A percentile compares a stretch with the other conserved stretches of the same genome.
Evolutionary conservation across 345 rosid genomes (phyloP).

Genomic region (Eutrema yunnanense): DNA sequence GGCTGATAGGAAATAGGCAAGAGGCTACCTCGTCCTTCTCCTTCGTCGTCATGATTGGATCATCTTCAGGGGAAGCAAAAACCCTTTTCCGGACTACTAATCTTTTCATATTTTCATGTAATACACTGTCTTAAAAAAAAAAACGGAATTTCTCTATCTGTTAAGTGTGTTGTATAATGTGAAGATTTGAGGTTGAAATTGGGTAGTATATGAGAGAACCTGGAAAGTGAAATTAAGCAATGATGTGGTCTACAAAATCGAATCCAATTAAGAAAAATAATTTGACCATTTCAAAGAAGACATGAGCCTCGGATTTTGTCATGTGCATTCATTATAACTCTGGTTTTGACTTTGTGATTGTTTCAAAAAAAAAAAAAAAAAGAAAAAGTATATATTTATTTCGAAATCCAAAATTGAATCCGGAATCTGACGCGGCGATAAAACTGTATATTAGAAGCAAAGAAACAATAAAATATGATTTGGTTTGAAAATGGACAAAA

Average conservation of each 20-base stretch:
- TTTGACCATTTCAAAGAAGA: not conserved
- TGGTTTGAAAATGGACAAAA: conserved; percentile 16
- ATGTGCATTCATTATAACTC: not conserved
- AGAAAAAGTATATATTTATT: no score
- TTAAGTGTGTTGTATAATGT: conserved; percentile 20
- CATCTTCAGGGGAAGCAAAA: conserved; percentile 8
- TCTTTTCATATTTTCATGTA: conserved; percentile 5
- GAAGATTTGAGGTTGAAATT: conserved; percentile 10
- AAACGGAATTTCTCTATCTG: not conserved
- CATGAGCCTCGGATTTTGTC: not conserved
- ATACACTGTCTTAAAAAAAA: not conserved
- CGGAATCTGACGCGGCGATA: no score
- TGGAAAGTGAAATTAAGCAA: not conserved
- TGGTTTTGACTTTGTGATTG: not conserved
- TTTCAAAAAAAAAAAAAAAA: not conserved
- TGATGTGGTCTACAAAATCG: not conserved
- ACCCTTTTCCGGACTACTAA: not conserved
- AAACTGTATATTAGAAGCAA: not conserved
- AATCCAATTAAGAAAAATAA: not conserved
- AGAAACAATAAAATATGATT: not conserved
- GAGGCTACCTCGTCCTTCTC: conserved; percentile 72
- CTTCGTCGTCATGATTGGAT: conserved; percentile 42
- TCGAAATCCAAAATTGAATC: not conserved
- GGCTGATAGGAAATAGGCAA: conserved; percentile 83
- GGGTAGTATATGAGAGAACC: not conserved